These are phyloP conservation scores for Clarireedia paspali DNA, from an alignment of 2,329 filamentous ascomycete species.

Conservation along the genomic window DNA sequence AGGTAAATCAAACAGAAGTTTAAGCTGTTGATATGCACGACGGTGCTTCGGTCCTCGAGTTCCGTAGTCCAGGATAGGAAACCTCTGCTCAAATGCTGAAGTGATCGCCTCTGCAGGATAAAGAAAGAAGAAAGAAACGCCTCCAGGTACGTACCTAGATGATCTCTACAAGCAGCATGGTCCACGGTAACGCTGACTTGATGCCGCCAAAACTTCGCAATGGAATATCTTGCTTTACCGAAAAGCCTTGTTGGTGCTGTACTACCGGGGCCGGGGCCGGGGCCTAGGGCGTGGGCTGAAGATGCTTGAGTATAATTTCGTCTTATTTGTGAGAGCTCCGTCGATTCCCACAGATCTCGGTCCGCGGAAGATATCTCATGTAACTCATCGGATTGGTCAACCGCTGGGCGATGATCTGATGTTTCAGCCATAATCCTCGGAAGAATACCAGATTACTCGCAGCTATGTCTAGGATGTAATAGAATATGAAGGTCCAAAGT, in stretches of 20 bases:
- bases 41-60: conserved; percentile 9
- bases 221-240: conserved; percentile 15
- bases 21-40: conserved; percentile 8
- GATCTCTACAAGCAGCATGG: conserved; percentile 43
- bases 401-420: background rate
- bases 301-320: conserved; percentile 22
- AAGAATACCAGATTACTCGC: too few species aligned
- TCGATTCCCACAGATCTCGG: conserved; percentile 22
- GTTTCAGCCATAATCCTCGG: conserved; percentile 5
- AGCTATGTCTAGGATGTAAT: background rate
- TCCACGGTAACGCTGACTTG: conserved; percentile 44
- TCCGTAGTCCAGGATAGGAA: conserved; percentile 6
- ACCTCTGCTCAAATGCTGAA: conserved; percentile 4
- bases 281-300: background rate
- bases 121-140: conserved; percentile 10
- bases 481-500: background rate
- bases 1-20: background rate
- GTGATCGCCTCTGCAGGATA: background rate
- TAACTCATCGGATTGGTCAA: conserved; percentile 9
- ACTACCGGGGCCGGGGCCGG: background rate
- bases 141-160: conserved; percentile 40
- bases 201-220: conserved; percentile 38
- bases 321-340: conserved; percentile 18
- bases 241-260: conserved; percentile 11
- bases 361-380: conserved; percentile 5